Base-by-base conservation (phyloP, 306 rosid species). In the Medicago ruthenica region DNA sequence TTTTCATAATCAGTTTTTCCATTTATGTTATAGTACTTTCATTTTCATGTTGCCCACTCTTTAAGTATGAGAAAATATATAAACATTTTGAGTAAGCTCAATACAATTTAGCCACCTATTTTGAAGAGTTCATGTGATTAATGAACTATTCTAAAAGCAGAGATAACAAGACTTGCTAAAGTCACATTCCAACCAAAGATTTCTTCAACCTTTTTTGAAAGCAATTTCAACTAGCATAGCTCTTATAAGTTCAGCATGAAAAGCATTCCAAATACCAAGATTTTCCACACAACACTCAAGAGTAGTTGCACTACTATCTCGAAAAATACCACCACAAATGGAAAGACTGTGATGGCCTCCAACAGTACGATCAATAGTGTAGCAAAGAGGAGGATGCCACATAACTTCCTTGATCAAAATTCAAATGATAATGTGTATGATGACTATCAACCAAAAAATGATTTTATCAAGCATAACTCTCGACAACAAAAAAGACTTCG, bases 11-110 rank as follows among this genome's bases (percentile, higher is more conserved):
- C 17, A 17, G 27, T 37, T 54, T 54, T 51, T 8, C 21, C 13
- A 40, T 73, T 21, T 73, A 16, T 5, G 36, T 34, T 71, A 50
- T 63, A 27, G 44, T 59, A 44, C 10, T 50, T 51, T 70, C 21
- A 8, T 57, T 57, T 11, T 10, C 11, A 7, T 17, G 22, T 17
- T 53, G 20, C 18, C 3, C 20, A 50, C 20, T 50, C 20, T 15
- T 1, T 5, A 6, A 50, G 54, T 14, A 11, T 44, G 50, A 44
- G 17, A 47, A 14, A 45, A 45, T 0, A 8, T 40, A 40, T 40
- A 9, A 8, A 40, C 9, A 40, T 8, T 40, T 40, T 40, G 2
- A 1, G 44, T 8, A 40, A 40, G 44, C 44, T 40, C 11, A 40
- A 40, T 40, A 40, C 44, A 40, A 40, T 40, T 8, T 8, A 40